Evolutionary conservation across 1,139 yeast species (phyloP).

Genomic region (Citeromyces hawaiiensis): DNA sequence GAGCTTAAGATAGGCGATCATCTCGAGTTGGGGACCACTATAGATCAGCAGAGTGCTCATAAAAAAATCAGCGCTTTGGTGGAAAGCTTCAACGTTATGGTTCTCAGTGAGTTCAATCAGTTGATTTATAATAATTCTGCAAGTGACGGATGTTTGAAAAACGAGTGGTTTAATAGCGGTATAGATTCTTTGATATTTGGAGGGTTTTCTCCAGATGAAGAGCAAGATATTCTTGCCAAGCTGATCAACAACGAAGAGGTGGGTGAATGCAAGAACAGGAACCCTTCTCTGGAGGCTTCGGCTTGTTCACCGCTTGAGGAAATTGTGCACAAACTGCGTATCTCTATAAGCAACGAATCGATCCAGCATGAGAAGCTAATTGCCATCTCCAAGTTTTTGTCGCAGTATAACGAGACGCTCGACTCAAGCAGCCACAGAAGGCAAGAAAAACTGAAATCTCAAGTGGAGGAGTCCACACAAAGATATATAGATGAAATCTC

Average conservation of each 20-base stretch:
- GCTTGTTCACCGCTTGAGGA: constrained; percentile 11
- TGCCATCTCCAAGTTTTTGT: constrained; percentile 14
- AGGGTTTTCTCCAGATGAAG: constrained; percentile 31
- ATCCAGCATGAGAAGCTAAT: constrained; percentile 17
- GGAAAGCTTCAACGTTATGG: constrained; percentile 41
- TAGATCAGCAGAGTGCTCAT: constrained; percentile 72
- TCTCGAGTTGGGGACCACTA: constrained; percentile 84
- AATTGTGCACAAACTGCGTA: constrained; percentile 14
- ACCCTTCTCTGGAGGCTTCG: not conserved
- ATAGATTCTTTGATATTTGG: constrained; percentile 75
- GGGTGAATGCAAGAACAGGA: not conserved
- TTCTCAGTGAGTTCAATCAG: constrained; percentile 14
- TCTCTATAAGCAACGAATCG: constrained; percentile 17
- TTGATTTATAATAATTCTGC: constrained; percentile 10
- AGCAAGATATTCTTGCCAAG: constrained; percentile 11
- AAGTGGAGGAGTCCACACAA: too few species aligned
- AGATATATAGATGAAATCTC: too few species aligned
- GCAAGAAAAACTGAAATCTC: too few species aligned
- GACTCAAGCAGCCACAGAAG: constrained; percentile 3
- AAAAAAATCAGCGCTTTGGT: constrained; percentile 74
- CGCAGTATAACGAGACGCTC: constrained; percentile 18
- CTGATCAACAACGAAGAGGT: constrained; percentile 8
- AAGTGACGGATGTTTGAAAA: constrained; percentile 11
- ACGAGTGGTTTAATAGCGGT: constrained; percentile 24
- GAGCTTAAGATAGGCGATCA: constrained; percentile 64